Conservation (phyloP, 169 alveolate species). For the Plasmodium gonderi region DNA sequence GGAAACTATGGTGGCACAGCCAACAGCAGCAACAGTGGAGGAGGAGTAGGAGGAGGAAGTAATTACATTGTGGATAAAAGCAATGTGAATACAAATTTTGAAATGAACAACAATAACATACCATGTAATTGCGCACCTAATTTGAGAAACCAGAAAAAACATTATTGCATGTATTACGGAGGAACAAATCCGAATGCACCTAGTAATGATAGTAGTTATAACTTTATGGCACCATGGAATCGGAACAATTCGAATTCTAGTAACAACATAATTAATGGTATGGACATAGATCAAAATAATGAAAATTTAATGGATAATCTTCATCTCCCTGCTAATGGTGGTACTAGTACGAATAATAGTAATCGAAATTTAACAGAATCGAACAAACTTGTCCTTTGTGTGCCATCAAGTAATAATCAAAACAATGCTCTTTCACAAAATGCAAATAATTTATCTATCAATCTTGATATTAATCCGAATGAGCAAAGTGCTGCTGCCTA, state of each 20-base stretch:
- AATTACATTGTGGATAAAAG: neutral
- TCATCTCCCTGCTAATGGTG: neutral
- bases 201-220: conserved; percentile 5
- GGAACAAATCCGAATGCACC: conserved; percentile 11
- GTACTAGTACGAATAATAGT: conserved; percentile 1
- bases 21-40: neutral
- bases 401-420: conserved; percentile 20
- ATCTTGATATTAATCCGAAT: conserved; percentile 29
- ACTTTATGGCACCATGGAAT: conserved; percentile 11
- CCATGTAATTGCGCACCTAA: conserved; percentile 47
- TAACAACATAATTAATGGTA: neutral
- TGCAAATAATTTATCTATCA: conserved; percentile 18
- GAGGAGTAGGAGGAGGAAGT: neutral
- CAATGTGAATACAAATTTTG: neutral
- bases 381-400: neutral
- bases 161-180: conserved; percentile 27
- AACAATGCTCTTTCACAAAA: conserved; percentile 9
- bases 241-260: neutral
- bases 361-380: neutral
- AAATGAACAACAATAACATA: neutral
- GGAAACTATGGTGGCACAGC: neutral
- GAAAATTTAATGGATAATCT: neutral
- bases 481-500: neutral
- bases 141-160: conserved; percentile 48
- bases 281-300: conserved; percentile 1